Evolutionary conservation across 768 basidiomycete genomes (phyloP), one percentile per base, ranked within the genome.

Genomic region (Phaeotremella skinneri): DNA sequence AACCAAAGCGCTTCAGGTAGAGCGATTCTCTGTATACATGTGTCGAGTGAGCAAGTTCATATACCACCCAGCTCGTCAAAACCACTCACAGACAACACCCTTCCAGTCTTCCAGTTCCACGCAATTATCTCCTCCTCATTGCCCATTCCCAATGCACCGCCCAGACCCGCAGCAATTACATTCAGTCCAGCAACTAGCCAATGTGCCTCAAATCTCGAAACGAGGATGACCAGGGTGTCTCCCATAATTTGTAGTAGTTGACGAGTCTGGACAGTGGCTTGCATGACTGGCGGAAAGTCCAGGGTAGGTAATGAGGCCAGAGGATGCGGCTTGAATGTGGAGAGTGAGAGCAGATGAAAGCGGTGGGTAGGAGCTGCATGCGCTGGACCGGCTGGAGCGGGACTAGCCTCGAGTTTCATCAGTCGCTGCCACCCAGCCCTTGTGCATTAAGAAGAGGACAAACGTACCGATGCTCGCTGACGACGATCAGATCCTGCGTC

Each of bases 81-180:
- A 11, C 16, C 21, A 78, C 82, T 78, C 65, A 87, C 86, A 61
- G 82, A 58, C 63, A 83, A 69, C 5, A 78, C 68, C 9, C 72
- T 64, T 4, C 84, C 84, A 3, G 81, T 84, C 67, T 82, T 83
- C 87, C 86, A 88, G 55, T 87, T 81, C 85, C 85, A 88, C 21
- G 85, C 76, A 23, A 81, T 75, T 13, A 87, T 69, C 62, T 84
- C 82, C 29, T 79, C 81, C 17, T 72, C 65, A 45, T 57, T 69
- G 23, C 62, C 62, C 23, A 47, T 78, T 13, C 43, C 43, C 78
- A 31, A 55, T 16, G 26, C 25, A 5, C 54, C 61, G 6, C 55
- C 59, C 39, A 64, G 27, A 4, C 42, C 61, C 14, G 49, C 51
- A 21, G 66, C 42, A 7, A 47, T 61, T 30, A 63, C 55, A 3